Base-by-base conservation (phyloP, 2,329 filamentous ascomycete genomes). In the Hortaea sp. region DNA sequence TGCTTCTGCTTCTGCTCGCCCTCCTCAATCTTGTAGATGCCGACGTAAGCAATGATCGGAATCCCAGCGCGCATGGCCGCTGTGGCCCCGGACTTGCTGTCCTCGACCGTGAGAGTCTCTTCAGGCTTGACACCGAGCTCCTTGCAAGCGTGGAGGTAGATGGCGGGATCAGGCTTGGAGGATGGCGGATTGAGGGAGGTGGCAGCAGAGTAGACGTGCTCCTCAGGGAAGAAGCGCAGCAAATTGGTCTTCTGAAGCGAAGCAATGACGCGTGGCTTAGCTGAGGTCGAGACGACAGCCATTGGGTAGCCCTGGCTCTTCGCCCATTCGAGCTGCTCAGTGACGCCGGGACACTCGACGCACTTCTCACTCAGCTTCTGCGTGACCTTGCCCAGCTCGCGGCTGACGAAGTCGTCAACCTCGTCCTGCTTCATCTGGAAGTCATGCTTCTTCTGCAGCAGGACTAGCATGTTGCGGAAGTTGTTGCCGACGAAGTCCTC, bases 401-500 rank as follows among this genome's bases (percentile, higher is more conserved):
- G 74, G 57, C 71, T 74, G 52, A 94, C 86, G 64, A 87, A 94
- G 37, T 63, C 65, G 58, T 92, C 81, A 48, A 88, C 68, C 62
- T 94, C 85, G 2, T 78, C 79, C 13, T 74, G 66, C 28, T 68
- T 58, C 68, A 95, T 78, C 44, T 75, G 69, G 68, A 94, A 90
- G 67, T 75, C 73, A 74, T 86, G 81, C 67, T 85, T 83, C 66
- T 79, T 71, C 67, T 88, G 81, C 50, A 95, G 79, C 50, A 79
- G 80, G 49, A 73, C 68, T 69, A 94, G 82, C 86, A 94, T 94
- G 68, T 87, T 86, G 57, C 88, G 86, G 77, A 94, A 95, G 77
- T 94, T 94, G 66, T 92, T 84, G 59, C 89, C 88, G 57, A 95
- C 87, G 61, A 94, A 95, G 70, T 94, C 85, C 57, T 75, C 72